Evolutionary conservation across 768 basidiomycete genomes (phyloP), one percentile per base, ranked within the genome.

Genomic region (Tulasnella sp.): DNA sequence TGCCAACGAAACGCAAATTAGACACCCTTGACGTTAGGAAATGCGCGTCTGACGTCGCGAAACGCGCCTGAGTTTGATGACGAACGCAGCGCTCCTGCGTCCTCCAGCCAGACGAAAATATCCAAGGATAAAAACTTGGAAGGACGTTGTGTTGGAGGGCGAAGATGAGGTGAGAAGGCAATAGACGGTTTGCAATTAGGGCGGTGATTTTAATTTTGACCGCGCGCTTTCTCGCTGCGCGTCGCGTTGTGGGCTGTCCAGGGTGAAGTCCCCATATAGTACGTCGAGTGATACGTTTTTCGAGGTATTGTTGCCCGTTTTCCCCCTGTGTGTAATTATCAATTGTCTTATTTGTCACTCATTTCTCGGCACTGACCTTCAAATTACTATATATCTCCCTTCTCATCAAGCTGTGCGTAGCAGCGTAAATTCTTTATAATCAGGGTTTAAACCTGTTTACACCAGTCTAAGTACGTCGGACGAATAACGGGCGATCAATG

Each of bases 1-100:
- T 85, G 84, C 80, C 84, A 8, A 79, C 83, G 31, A 86, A 87
- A 77, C 85, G 85, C 82, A 86, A 86, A 79, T 85, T 84, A 3
- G 83, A 85, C 76, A 80, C 45, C 36, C 39, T 76, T 42, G 77
- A 77, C 22, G 76, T 74, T 74, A 67, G 71, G 12, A 79, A 78
- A n/a, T 34, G 29, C 72, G 72, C 42, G 19, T n/a, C 54, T 14
- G 39, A 71, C 17, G 78, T 78, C 29, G 49, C 25, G 15, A 72
- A 72, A 38, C 71, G 58, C 54, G 64, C 58, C 34, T 52, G 36
- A 25, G 22, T 34, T n/a, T 2, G 39, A 42, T 29, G 74, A 77
- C 58, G 78, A 81, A 34, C 80, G 79, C 64, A 76, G 69, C 36
- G 77, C 77, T 14, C 77, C n/a, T 15, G 77, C 79, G 38, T 76